These are phyloP conservation scores for Anisodus tanguticus DNA, from an alignment of 257 asterid species.

Conservation along the genomic window DNA sequence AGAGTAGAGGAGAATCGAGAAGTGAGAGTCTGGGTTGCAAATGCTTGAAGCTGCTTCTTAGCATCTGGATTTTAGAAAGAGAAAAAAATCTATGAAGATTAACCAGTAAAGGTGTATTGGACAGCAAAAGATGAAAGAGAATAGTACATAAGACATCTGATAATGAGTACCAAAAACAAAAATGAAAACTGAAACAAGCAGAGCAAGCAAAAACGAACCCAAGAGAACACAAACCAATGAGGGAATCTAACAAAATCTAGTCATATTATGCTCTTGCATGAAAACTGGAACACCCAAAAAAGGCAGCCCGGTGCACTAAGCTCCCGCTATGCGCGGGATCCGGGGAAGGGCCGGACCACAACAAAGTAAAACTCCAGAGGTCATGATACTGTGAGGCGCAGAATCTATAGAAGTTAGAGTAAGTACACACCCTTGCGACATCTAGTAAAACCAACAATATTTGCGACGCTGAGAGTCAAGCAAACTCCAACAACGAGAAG, in stretches of 20 bases:
- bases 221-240: not conserved
- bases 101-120: not conserved
- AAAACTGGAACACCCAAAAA: not conserved
- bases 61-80: constrained; percentile 65
- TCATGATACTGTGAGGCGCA: not conserved
- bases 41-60: constrained; percentile 95
- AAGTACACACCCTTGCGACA: constrained; percentile 83
- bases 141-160: not conserved
- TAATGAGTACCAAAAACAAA: not conserved
- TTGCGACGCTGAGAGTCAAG: constrained; percentile 92
- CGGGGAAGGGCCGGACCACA: too few species aligned
- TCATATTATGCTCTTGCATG: constrained; percentile 24
- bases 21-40: constrained; percentile 89
- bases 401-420: not conserved
- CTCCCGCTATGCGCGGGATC: too few species aligned
- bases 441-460: constrained; percentile 93
- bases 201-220: not conserved
- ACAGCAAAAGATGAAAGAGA: not conserved
- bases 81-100: not conserved
- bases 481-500: constrained; percentile 98
- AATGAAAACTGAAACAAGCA: constrained; percentile 26
- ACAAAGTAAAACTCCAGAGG: not conserved
- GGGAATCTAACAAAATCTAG: not conserved
- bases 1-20: constrained; percentile 83
- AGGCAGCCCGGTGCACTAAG: too few species aligned